Evolutionary conservation across 306 rosid species (phyloP).

Genomic region (Acmispon strigosus): DNA sequence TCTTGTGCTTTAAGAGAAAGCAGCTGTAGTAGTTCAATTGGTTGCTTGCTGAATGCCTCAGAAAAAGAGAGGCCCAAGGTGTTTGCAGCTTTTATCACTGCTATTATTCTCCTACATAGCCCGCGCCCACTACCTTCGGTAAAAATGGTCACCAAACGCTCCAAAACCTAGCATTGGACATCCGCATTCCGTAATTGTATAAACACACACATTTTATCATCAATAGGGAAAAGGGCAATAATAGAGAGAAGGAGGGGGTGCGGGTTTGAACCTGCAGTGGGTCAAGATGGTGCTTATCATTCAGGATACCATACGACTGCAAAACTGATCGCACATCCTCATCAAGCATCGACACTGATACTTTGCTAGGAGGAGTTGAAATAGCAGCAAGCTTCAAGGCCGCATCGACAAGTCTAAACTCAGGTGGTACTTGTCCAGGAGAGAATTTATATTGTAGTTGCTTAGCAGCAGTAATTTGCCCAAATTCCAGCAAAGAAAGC

Average conservation of each 20-base stretch:
- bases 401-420: conserved; percentile 75
- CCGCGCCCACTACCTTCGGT: conserved; percentile 87
- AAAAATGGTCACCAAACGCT: conserved; percentile 56
- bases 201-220: not conserved
- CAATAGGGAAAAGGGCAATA: not conserved
- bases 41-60: conserved; percentile 89
- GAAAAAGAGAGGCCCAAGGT: conserved; percentile 69
- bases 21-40: conserved; percentile 85
- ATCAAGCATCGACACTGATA: conserved; percentile 58
- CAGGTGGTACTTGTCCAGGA: conserved; percentile 69
- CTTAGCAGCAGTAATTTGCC: conserved; percentile 90
- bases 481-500: conserved; percentile 91
- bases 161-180: conserved; percentile 63
- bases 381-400: conserved; percentile 77
- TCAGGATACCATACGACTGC: conserved; percentile 38
- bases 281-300: conserved; percentile 44
- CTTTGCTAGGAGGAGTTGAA: conserved; percentile 55
- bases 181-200: conserved; percentile 10
- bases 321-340: conserved; percentile 62
- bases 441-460: conserved; percentile 90
- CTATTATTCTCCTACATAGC: conserved; percentile 77
- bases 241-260: not conserved
- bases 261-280: conserved; percentile 59
- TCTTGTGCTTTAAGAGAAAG: conserved; percentile 98
- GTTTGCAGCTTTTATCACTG: conserved; percentile 82